Conservation (phyloP, 2,329 filamentous ascomycete genomes). For the Trichoderma hamatum region DNA sequence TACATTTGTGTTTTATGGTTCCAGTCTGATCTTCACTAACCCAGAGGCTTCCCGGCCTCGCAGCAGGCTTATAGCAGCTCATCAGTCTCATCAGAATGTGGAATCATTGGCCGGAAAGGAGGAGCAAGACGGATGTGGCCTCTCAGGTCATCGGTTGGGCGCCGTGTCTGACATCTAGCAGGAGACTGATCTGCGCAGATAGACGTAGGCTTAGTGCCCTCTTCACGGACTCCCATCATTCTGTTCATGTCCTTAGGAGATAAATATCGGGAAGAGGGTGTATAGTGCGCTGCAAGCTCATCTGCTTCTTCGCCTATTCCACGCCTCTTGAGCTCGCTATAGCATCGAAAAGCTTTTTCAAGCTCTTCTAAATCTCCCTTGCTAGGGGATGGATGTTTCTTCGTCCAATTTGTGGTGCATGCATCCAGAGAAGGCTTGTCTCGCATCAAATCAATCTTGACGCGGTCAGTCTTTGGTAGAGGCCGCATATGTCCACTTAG, state of each 20-base stretch:
- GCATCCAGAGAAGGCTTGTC: neutral
- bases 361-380: constrained; percentile 46
- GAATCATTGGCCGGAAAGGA: constrained; percentile 33
- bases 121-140: constrained; percentile 35
- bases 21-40: neutral
- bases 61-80: constrained; percentile 39
- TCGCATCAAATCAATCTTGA: neutral
- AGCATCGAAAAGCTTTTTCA: constrained; percentile 41
- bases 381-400: constrained; percentile 52
- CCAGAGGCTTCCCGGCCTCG: neutral
- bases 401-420: constrained; percentile 29
- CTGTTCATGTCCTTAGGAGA: constrained; percentile 38
- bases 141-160: constrained; percentile 29
- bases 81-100: constrained; percentile 38
- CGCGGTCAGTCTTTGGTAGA: constrained; percentile 3
- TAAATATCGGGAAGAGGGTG: constrained; percentile 29
- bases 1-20: neutral
- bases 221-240: constrained; percentile 27
- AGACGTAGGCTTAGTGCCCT: constrained; percentile 14
- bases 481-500: neutral
- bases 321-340: constrained; percentile 33
- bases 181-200: constrained; percentile 16
- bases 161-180: constrained; percentile 14
- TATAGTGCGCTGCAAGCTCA: constrained; percentile 36
- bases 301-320: constrained; percentile 34